Conservation (phyloP, 345 rosid species). For the Syzygium oleosum region DNA sequence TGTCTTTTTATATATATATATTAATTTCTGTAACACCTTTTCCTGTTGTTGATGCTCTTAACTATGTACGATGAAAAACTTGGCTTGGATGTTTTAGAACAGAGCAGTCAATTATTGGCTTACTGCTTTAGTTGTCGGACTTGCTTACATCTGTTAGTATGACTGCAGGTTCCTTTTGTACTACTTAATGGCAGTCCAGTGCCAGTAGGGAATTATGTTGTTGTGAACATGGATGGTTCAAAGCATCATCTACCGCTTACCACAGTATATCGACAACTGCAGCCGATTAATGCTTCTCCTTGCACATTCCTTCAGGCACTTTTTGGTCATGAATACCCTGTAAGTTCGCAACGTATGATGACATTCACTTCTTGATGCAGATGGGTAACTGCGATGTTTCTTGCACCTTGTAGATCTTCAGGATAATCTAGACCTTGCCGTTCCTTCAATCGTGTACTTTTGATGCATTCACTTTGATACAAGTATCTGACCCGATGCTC, state of each 20-base stretch:
- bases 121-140: neutral
- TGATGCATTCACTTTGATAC: neutral
- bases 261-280: slow-evolving; percentile 59
- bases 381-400: neutral
- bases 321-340: slow-evolving; percentile 62
- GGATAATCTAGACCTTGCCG: neutral
- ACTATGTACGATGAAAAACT: neutral
- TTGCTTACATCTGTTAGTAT: neutral
- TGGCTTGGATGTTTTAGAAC: neutral
- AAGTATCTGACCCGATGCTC: neutral
- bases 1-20: neutral
- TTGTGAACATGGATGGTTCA: slow-evolving; percentile 71
- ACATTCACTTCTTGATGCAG: neutral
- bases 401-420: neutral
- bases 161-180: slow-evolving; percentile 62
- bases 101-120: neutral
- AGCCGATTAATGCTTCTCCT: slow-evolving; percentile 64
- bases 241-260: slow-evolving; percentile 60
- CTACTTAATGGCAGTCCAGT: slow-evolving; percentile 46
- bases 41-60: neutral
- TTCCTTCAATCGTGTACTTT: neutral
- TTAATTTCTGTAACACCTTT: too few species aligned
- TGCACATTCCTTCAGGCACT: slow-evolving; percentile 75
- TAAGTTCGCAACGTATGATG: slow-evolving; percentile 18
- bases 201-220: slow-evolving; percentile 34